A percentile compares a stretch with the other conserved stretches of the same genome.
phyloP scores from a whole-genome alignment of 1,284 basidiomycete genomes.

The Papiliotrema flavescens region DNA sequence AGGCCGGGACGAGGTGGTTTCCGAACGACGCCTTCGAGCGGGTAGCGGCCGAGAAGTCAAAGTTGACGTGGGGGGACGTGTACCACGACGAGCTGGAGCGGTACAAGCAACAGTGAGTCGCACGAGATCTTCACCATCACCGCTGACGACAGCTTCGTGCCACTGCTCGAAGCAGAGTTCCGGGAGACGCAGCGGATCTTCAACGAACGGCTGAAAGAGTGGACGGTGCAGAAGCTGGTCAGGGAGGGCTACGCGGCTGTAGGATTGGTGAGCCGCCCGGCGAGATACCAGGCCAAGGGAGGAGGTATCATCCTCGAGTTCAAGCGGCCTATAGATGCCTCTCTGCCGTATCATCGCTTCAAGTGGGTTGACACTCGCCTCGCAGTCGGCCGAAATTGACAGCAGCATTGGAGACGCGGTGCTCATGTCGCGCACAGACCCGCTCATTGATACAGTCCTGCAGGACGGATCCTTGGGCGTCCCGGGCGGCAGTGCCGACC shows the following conservation, averaged over 20 bases:
- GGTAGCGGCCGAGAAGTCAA: conserved; percentile 43
- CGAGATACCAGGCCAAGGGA: conserved; percentile 11
- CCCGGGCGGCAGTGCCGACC: background rate
- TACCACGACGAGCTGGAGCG: conserved; percentile 52
- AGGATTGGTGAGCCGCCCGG: background rate
- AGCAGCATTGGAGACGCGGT: conserved; percentile 61
- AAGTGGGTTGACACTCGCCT: background rate
- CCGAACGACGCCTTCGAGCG: conserved; percentile 23
- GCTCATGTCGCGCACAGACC: conserved; percentile 61
- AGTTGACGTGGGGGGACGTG: conserved; percentile 44
- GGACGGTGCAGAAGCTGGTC: conserved; percentile 59
- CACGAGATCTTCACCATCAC: background rate
- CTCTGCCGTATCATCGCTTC: conserved; percentile 4
- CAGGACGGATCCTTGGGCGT: background rate
- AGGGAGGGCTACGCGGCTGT: conserved; percentile 56
- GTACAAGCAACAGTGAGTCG: conserved; percentile 31
- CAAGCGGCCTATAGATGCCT: conserved; percentile 51
- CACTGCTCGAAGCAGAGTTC: conserved; percentile 63
- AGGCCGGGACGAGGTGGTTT: conserved; percentile 20
- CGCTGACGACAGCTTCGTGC: conserved; percentile 56
- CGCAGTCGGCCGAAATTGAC: background rate
- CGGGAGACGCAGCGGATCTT: conserved; percentile 58
- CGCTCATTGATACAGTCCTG: conserved; percentile 36
- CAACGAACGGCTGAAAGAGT: conserved; percentile 61
- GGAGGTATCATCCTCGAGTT: conserved; percentile 43